Evolutionary conservation across 2,329 filamentous ascomycete species (phyloP).

Genomic region (Orbilia blumenaviensis): DNA sequence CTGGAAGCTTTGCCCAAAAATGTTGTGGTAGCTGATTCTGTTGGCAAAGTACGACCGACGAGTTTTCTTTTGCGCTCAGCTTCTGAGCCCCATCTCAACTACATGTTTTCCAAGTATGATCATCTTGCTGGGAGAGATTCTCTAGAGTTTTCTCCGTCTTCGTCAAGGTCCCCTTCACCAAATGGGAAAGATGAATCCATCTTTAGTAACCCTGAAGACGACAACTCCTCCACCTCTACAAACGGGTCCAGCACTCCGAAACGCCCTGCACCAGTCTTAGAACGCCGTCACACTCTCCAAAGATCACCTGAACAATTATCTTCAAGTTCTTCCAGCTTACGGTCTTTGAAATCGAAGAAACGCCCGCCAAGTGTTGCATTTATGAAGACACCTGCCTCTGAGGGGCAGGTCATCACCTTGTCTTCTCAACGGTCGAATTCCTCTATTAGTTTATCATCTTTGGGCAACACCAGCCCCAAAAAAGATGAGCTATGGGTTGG

Average conservation of each 20-base stretch:
- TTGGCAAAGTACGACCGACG: constrained; percentile 39
- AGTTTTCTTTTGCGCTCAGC: constrained; percentile 48
- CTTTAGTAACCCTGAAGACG: constrained; percentile 51
- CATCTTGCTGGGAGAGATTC: constrained; percentile 29
- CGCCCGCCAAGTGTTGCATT: constrained; percentile 44
- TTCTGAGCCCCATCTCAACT: constrained; percentile 52
- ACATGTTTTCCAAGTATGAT: constrained; percentile 52
- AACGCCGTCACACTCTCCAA: constrained; percentile 46
- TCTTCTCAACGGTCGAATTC: constrained; percentile 44
- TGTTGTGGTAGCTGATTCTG: constrained; percentile 49
- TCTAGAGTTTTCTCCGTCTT: constrained; percentile 48
- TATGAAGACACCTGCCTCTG: constrained; percentile 47
- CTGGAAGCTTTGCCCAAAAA: constrained; percentile 53
- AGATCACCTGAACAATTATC: constrained; percentile 41
- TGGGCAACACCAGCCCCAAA: constrained; percentile 60
- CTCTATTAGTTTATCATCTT: constrained; percentile 33
- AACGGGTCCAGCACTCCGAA: constrained; percentile 42
- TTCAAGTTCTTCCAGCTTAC: constrained; percentile 39
- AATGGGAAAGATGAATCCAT: constrained; percentile 53
- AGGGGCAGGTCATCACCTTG: constrained; percentile 51
- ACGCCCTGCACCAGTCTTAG: constrained; percentile 43
- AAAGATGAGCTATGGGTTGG: constrained; percentile 76
- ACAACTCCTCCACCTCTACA: constrained; percentile 49
- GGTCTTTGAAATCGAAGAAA: constrained; percentile 46
- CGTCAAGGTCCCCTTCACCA: constrained; percentile 46